phyloP scores from a whole-genome alignment of 257 asterid genomes.

The Solanum pennellii region DNA sequence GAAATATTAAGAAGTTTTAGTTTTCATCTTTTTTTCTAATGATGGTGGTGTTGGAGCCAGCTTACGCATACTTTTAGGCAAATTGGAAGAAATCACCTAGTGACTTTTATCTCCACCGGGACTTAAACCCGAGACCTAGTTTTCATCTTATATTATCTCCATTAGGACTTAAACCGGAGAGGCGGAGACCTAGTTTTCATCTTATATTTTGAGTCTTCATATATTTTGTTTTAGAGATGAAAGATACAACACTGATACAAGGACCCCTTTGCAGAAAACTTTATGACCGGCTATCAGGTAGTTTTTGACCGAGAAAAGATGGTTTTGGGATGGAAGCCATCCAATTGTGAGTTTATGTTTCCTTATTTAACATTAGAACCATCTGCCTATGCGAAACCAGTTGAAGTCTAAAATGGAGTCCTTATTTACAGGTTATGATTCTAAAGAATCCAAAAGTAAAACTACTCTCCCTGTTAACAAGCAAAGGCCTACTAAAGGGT shows the following conservation, averaged over 20 bases:
- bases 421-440: constrained; percentile 14
- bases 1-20: neutral
- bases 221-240: neutral
- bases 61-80: neutral
- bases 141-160: neutral
- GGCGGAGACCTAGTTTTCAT: neutral
- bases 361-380: neutral
- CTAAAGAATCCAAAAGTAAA: constrained; percentile 7
- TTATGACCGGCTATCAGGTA: constrained; percentile 76
- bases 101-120: neutral
- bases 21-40: neutral
- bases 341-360: constrained; percentile 49
- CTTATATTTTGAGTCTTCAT: neutral
- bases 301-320: constrained; percentile 79
- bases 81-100: neutral
- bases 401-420: neutral
- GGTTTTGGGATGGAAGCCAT: constrained; percentile 78
- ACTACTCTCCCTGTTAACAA: constrained; percentile 41
- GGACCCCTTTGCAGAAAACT: constrained; percentile 50
- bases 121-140: neutral
- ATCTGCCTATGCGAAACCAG: neutral
- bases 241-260: neutral
- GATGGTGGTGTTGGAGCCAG: neutral
- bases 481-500: constrained; percentile 29
- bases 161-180: neutral